Conservation (phyloP, 2,329 filamentous ascomycete species). For the Rhinocladiella mackenziei region DNA sequence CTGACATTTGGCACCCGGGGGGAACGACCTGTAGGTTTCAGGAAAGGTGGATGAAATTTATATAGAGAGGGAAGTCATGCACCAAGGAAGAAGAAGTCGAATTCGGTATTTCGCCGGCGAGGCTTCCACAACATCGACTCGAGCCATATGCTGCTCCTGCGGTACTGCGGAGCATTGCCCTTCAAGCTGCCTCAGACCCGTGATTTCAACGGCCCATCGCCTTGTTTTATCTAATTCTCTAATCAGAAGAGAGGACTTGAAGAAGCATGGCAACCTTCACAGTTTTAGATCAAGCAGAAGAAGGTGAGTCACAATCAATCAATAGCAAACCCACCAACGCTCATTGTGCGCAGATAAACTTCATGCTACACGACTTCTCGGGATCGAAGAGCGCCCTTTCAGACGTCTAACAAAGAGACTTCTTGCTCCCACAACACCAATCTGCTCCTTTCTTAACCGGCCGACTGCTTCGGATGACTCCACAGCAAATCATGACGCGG, state of each 20-base stretch:
- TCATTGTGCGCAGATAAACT: constrained; percentile 60
- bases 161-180: not conserved
- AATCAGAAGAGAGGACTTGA: too few species aligned
- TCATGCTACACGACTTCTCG: constrained; percentile 80
- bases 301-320: constrained; percentile 42
- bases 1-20: too few species aligned
- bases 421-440: constrained; percentile 62
- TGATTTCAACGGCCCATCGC: not conserved
- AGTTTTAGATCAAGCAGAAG: constrained; percentile 69
- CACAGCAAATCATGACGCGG: constrained; percentile 38
- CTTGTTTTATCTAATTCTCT: too few species aligned
- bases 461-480: constrained; percentile 56
- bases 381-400: constrained; percentile 89
- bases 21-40: too few species aligned
- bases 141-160: too few species aligned
- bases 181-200: not conserved
- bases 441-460: constrained; percentile 40
- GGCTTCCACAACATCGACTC: too few species aligned
- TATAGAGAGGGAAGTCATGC: too few species aligned
- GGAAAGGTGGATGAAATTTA: too few species aligned
- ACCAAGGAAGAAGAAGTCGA: too few species aligned
- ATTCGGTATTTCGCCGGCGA: too few species aligned
- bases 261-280: constrained; percentile 56
- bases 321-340: not conserved
- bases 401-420: constrained; percentile 82